These are phyloP conservation scores for thale cress (Arabidopsis thaliana) DNA, from an alignment of 345 rosid genomes.

Conservation along the genomic window TAIR10.1 NC_003070.9:28939001-28939500, in stretches of 20 bases:
- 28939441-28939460: background rate
- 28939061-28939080: background rate
- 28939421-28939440: background rate
- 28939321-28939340: background rate
- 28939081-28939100: background rate
- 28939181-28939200: background rate
- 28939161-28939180: background rate
- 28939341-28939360: background rate
- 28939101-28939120: background rate
- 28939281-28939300: background rate
- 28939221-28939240: constrained; percentile 35
- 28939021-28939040: too few species aligned
- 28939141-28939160: background rate
- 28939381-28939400: background rate
- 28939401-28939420: background rate
- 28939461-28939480: background rate
- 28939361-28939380: too few species aligned
- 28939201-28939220: constrained; percentile 25
- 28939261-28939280: background rate
- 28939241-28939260: background rate
- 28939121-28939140: background rate
- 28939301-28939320: too few species aligned
- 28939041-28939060: too few species aligned
- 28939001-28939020: background rate
- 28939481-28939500: background rate